phyloP scores from a whole-genome alignment of 1,139 yeast genomes.

The Kodamaea anthophila region DNA sequence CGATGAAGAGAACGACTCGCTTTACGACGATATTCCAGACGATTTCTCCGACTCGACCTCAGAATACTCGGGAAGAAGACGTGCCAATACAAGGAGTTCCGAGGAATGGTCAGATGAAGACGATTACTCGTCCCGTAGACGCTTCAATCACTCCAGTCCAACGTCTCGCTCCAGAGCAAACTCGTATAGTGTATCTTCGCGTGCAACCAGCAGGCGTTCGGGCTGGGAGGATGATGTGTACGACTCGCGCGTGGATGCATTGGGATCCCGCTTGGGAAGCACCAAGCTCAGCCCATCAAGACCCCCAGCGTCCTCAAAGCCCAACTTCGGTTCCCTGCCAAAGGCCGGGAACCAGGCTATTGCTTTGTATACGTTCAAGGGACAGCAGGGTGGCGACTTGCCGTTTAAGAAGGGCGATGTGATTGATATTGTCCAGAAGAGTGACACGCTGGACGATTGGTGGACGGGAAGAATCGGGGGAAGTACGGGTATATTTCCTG shows the following conservation, averaged over 20 bases:
- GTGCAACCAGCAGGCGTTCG: slow-evolving; percentile 21
- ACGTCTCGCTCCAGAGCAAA: background rate
- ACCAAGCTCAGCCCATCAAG: slow-evolving; percentile 34
- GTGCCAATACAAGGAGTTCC: slow-evolving; percentile 26
- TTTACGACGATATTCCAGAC: slow-evolving; percentile 68
- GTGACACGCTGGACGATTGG: slow-evolving; percentile 92
- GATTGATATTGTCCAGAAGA: slow-evolving; percentile 78
- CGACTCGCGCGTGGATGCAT: slow-evolving; percentile 42
- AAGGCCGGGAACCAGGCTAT: slow-evolving; percentile 70
- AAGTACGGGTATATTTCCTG: slow-evolving; percentile 89
- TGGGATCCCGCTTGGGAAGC: slow-evolving; percentile 26
- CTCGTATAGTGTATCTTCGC: slow-evolving; percentile 2
- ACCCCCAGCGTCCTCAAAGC: slow-evolving; percentile 44
- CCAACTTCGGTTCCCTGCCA: slow-evolving; percentile 39
- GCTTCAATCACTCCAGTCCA: slow-evolving; percentile 4
- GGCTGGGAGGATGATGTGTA: slow-evolving; percentile 85
- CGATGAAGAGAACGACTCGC: slow-evolving; percentile 52
- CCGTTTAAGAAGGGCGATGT: slow-evolving; percentile 93
- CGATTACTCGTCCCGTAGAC: slow-evolving; percentile 15
- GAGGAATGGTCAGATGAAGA: slow-evolving; percentile 21
- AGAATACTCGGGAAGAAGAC: slow-evolving; percentile 23
- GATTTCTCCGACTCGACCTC: slow-evolving; percentile 48
- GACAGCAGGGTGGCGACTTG: slow-evolving; percentile 87
- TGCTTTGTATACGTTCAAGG: slow-evolving; percentile 82
- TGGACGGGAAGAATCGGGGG: slow-evolving; percentile 94